Base-by-base conservation (phyloP, 805 yeast genomes). In the Nakazawaea anatomiae region DNA sequence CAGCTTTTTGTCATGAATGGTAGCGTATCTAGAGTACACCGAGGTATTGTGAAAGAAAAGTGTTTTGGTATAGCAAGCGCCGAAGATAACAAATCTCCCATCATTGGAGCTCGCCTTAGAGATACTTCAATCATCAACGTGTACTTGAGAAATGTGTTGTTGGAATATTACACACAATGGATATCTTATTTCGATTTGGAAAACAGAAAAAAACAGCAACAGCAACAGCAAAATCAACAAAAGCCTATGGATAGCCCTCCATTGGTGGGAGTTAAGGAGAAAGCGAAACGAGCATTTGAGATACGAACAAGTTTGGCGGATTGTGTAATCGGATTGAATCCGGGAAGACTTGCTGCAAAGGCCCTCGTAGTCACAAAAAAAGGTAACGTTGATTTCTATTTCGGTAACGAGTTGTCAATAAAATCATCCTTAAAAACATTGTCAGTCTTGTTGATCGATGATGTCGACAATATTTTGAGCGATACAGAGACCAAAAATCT, bases 81-180 rank as follows among this genome's bases (percentile, higher is more conserved):
- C 11, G 68, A 66, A 42, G 70, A 67, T 47, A 58, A 58, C 38
- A 63, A 65, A 9, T 57, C 63, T 6, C 82, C 82, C 1, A 61
- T 73, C 50, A 54, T 79, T 1, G 71, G 73, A 2, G 50, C 75
- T 12, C 73, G 71, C 45, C 54, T 69, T 4, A 66, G 64, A 30
- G 58, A 66, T 8, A 67, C 66, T 5, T 66, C 68, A 9, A 62
- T 61, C 3, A 47, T 74, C 5, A 77, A 74, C 30, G 56, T 82
- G 1, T 68, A 72, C 42, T 54, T 85, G 27, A 69, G 77, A 36
- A 79, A 82, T 52, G 49, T 79, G 10, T 56, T 68, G 5, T 6
- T 85, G 2, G 80, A 82, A 40, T 87, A 86, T 57, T 76, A 81
- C 57, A 80, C 90, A 0, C 64, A 68, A 28, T 80, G 91, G 86